A percentile compares a stretch with the other conserved stretches of the same genome.
Evolutionary conservation across 345 rosid species (phyloP).

Genomic region (Streptanthus diversifolius): DNA sequence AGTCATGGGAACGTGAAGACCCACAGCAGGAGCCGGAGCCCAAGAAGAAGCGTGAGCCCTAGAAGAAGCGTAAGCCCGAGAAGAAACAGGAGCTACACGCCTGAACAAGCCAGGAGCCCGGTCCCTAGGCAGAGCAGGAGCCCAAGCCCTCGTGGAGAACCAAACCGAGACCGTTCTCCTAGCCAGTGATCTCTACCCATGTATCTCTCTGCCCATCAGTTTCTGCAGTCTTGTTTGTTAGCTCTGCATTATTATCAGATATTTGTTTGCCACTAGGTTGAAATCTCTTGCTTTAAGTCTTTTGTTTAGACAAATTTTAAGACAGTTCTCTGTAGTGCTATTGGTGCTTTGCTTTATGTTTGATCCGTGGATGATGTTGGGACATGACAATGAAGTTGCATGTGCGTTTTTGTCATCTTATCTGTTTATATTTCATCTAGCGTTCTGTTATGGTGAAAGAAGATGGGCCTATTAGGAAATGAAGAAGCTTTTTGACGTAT

Average conservation of each 20-base stretch:
- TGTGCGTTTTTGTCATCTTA: slow-evolving; percentile 24
- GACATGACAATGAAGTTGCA: slow-evolving; percentile 22
- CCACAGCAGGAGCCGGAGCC: slow-evolving; percentile 43
- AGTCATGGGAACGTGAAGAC: slow-evolving; percentile 45
- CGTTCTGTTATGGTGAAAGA: background rate
- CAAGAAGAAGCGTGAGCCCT: slow-evolving; percentile 44
- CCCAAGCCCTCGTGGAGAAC: slow-evolving; percentile 35
- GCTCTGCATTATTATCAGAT: slow-evolving; percentile 6
- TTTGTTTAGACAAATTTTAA: slow-evolving; percentile 9
- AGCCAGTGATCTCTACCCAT: slow-evolving; percentile 44
- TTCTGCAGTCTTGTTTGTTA: slow-evolving; percentile 1
- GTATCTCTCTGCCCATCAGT: background rate
- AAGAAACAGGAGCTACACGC: slow-evolving; percentile 39
- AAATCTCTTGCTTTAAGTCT: background rate
- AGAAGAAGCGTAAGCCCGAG: slow-evolving; percentile 51
- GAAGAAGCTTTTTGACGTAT: background rate
- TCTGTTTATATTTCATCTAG: slow-evolving; percentile 7
- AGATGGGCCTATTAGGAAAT: background rate
- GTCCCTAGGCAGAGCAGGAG: slow-evolving; percentile 46
- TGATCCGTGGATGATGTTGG: slow-evolving; percentile 5
- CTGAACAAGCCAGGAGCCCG: slow-evolving; percentile 45
- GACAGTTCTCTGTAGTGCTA: slow-evolving; percentile 4
- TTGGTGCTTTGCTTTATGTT: slow-evolving; percentile 12
- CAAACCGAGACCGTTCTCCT: slow-evolving; percentile 56
- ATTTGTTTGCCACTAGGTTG: slow-evolving; percentile 16